phyloP scores from a whole-genome alignment of 306 rosid species.

The Argentina anserina region DNA sequence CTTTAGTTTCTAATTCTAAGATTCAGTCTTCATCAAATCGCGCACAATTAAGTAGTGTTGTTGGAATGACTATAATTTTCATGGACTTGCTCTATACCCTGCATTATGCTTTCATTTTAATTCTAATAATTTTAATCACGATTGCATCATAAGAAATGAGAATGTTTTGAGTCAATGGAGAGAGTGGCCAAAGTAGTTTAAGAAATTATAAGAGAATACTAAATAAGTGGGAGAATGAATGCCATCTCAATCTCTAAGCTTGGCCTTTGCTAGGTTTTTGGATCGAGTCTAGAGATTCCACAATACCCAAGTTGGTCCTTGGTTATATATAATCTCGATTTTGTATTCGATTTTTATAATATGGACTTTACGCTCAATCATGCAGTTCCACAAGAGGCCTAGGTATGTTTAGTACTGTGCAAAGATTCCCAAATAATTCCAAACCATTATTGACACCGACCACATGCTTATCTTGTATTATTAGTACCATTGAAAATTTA shows the following conservation, averaged over 20 bases:
- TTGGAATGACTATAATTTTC: too few relatives aligned
- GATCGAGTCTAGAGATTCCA: neutral
- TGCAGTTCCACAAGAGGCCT: neutral
- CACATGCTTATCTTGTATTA: neutral
- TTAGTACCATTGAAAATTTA: neutral
- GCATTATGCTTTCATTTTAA: too few relatives aligned
- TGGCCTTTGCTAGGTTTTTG: neutral
- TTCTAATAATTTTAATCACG: too few relatives aligned
- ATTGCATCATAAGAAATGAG: neutral
- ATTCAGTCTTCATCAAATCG: too few relatives aligned
- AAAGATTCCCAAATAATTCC: constrained; percentile 12
- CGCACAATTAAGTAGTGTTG: too few relatives aligned
- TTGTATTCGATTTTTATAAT: neutral
- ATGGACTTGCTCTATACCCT: too few relatives aligned
- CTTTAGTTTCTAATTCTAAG: too few relatives aligned
- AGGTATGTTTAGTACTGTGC: neutral
- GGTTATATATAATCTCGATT: neutral
- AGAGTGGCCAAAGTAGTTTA: neutral
- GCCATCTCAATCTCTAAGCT: neutral
- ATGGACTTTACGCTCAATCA: too few relatives aligned
- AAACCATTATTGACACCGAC: neutral
- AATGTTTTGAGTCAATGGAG: neutral
- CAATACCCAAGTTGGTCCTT: neutral
- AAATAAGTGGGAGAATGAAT: neutral
- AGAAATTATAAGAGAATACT: neutral